Evolutionary conservation across 2,329 filamentous ascomycete species (phyloP).

Genomic region (Colletotrichum sp.): DNA sequence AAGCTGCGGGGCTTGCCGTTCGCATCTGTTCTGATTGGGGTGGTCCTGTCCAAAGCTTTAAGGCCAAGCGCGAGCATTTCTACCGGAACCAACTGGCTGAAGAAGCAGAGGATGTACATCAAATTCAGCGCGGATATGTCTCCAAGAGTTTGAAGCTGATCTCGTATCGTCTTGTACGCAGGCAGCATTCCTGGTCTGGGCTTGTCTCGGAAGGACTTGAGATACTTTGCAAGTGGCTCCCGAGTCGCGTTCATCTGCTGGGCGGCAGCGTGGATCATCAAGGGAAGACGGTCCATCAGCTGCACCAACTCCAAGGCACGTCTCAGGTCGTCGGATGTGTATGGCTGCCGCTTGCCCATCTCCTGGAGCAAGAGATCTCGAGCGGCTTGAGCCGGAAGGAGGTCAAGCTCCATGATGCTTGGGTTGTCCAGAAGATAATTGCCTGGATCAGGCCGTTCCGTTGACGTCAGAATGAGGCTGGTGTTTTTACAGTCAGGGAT

Average conservation of each 20-base stretch:
- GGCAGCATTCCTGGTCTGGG: constrained; percentile 55
- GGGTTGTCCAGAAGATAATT: constrained; percentile 64
- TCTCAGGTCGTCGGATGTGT: constrained; percentile 55
- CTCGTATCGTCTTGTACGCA: constrained; percentile 51
- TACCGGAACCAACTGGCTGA: constrained; percentile 68
- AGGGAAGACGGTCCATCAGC: constrained; percentile 66
- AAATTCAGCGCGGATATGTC: constrained; percentile 64
- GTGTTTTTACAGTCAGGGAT: constrained; percentile 68
- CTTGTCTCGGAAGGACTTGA: constrained; percentile 60
- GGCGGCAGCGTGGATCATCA: constrained; percentile 71
- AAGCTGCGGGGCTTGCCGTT: constrained; percentile 35
- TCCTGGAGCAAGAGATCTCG: constrained; percentile 66
- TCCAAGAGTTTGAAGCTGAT: constrained; percentile 51
- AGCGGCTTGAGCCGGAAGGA: constrained; percentile 60
- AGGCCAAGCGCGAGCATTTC: constrained; percentile 66
- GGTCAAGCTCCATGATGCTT: constrained; percentile 58
- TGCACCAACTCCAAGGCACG: constrained; percentile 67
- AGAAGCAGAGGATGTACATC: constrained; percentile 68
- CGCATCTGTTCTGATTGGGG: constrained; percentile 47
- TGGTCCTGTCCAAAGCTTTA: constrained; percentile 46
- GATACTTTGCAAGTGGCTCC: constrained; percentile 65
- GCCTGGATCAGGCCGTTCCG: constrained; percentile 60
- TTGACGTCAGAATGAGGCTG: constrained; percentile 71
- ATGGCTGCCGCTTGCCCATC: constrained; percentile 61
- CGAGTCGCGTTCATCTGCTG: constrained; percentile 64